Base-by-base conservation (phyloP, 192 early-diverging fungal genomes). In the Coemansia sp. region DNA sequence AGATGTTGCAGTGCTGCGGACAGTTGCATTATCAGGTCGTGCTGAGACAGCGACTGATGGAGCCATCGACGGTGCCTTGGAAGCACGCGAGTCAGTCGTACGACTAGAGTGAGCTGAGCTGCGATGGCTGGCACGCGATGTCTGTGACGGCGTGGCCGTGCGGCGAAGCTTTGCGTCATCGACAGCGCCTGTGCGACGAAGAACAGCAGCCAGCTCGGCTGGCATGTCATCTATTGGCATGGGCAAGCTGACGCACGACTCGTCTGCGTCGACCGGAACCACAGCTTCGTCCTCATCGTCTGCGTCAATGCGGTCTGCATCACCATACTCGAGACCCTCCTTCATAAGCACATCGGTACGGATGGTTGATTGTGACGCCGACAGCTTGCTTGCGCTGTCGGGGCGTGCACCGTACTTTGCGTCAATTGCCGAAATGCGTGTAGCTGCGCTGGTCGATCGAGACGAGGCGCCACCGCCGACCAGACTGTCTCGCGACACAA, bases 401-500 rank as follows among this genome's bases (percentile, higher is more conserved):
- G 69, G 56, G 1, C 69, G 65, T 45, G 54, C 48, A 22, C 48
- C 65, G 4, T 63, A 60, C 63, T 81, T 81, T 5, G 69, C 38
- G 10, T 53, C 73, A 10, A 72, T 19, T 4, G 72, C 66, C 10
- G 78, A 75, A 9, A 75, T 70, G 29, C 73, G 78, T 11, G 78
- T 81, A 4, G 69, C 52, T 22, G 62, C 73, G 47, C 78, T 81
- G 6, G 65, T 70, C 3, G 78, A 72, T 17, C 78, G 49, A 24
- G 78, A 75, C 1, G 78, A 81, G 4, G 69, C 78, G 5, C 78
- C 78, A 19, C 78, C 78, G 15, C 78, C 78, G 3, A 81, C 73
- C 19, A 81, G 60, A 29, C 72, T 75, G 63, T 71, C 63, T 48
- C 63, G 71, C 61, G 78, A 81, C 9, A 49, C 47, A 7, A 60